Conservation (phyloP, 202 grass and related monocot species). For the Panicum hallii region DNA sequence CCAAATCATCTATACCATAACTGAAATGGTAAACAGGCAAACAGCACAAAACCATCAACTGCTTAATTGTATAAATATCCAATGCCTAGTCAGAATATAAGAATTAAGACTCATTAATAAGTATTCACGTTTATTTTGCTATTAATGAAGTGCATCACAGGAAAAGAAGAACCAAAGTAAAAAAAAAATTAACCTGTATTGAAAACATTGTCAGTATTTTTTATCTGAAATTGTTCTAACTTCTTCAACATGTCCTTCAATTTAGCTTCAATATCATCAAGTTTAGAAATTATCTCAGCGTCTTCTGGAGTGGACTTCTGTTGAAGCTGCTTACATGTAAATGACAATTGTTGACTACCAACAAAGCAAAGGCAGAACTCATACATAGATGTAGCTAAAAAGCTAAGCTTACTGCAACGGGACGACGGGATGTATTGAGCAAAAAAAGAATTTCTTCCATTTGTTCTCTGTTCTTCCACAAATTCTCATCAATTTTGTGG, state of each 20-base stretch:
- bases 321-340: conserved; percentile 68
- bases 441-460: conserved; percentile 96
- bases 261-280: conserved; percentile 81
- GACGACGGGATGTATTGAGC: conserved; percentile 61
- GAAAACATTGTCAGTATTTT: conserved; percentile 93
- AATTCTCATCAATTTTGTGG: conserved; percentile 96
- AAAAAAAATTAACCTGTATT: conserved; percentile 68
- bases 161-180: conserved; percentile 35
- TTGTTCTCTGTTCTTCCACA: conserved; percentile 99
- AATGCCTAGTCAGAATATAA: conserved; percentile 9
- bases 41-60: conserved; percentile 8
- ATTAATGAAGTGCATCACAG: conserved; percentile 22
- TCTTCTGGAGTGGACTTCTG: conserved; percentile 67
- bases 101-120: conserved; percentile 9
- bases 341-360: conserved; percentile 44
- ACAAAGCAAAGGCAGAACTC: conserved; percentile 34
- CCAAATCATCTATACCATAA: conserved; percentile 8
- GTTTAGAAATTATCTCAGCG: conserved; percentile 51
- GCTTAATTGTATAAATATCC: conserved; percentile 19
- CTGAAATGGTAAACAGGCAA: not conserved
- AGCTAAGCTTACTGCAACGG: conserved; percentile 62
- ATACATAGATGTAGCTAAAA: conserved; percentile 25
- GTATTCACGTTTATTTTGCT: conserved; percentile 2
- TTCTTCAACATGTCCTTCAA: conserved; percentile 75
- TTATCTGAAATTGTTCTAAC: conserved; percentile 82